Conservation (phyloP, 1,284 basidiomycete genomes). For the Ganoderma sinense region DNA sequence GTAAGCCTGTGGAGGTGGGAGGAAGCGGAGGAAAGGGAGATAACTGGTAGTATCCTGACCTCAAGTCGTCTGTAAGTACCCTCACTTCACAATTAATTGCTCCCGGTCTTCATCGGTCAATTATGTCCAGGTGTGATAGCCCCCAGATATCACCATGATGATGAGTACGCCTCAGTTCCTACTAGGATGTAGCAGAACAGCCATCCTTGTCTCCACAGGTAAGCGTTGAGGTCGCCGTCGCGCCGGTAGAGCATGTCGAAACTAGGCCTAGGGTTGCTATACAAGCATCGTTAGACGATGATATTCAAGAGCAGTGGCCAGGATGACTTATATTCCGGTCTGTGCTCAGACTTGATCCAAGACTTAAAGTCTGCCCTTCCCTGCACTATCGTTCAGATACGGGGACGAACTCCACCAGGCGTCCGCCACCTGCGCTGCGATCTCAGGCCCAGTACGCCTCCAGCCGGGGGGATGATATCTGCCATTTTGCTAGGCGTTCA, state of each 20-base stretch:
- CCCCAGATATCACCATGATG: neutral
- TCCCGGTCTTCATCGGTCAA: neutral
- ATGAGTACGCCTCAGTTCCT: neutral
- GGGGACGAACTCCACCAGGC: neutral
- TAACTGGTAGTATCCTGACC: too few relatives aligned
- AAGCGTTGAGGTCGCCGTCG: neutral
- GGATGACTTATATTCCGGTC: neutral
- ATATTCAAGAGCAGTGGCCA: neutral
- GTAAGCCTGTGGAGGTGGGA: neutral
- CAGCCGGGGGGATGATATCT: neutral
- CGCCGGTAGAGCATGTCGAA: too few relatives aligned
- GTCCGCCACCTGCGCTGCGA: neutral
- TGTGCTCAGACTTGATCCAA: neutral
- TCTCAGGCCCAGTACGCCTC: neutral
- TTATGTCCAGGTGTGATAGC: neutral
- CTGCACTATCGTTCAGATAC: neutral
- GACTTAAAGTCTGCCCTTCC: neutral
- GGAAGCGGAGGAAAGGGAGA: too few relatives aligned
- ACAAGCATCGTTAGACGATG: neutral
- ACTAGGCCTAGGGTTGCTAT: neutral
- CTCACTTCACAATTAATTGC: neutral
- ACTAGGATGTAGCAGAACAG: neutral
- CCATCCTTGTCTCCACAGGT: neutral
- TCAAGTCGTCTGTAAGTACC: neutral
- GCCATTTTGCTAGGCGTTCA: neutral